Conservation (phyloP, 495 filamentous ascomycete genomes). For the Penicillium psychrofluorescens region DNA sequence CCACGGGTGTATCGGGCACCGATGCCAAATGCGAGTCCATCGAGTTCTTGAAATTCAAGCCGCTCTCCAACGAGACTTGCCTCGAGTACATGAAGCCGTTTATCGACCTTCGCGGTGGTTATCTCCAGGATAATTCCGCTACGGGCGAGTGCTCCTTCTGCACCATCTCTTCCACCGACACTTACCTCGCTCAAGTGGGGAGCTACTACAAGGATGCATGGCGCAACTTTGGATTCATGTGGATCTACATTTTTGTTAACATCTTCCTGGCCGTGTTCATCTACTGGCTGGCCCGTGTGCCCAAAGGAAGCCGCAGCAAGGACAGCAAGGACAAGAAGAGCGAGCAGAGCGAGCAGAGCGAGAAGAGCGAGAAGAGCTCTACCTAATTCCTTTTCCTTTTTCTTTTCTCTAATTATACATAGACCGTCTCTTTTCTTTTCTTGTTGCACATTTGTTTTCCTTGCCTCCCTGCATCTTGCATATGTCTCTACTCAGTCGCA, state of each 20-base stretch:
- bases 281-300: conserved; percentile 75
- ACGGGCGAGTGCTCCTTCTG: conserved; percentile 58
- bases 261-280: conserved; percentile 58
- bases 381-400: neutral
- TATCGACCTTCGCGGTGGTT: conserved; percentile 42
- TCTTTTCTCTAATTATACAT: neutral
- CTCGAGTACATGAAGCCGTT: conserved; percentile 47
- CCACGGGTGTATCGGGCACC: conserved; percentile 53
- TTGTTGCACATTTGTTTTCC: neutral
- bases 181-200: conserved; percentile 45
- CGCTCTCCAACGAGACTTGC: conserved; percentile 47
- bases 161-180: conserved; percentile 50
- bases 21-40: conserved; percentile 47
- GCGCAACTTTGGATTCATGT: conserved; percentile 65
- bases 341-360: too few species aligned
- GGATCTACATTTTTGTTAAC: conserved; percentile 67
- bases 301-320: conserved; percentile 49
- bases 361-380: conserved; percentile 11
- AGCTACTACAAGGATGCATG: conserved; percentile 55
- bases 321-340: too few species aligned
- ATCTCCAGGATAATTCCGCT: conserved; percentile 42
- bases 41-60: conserved; percentile 50
- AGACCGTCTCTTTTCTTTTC: conserved; percentile 1
- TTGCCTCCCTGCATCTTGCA: neutral
- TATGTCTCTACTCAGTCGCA: too few species aligned